These are phyloP conservation scores for Endocalyx cinctus DNA, from an alignment of 2,329 filamentous ascomycete species.

Conservation along the genomic window DNA sequence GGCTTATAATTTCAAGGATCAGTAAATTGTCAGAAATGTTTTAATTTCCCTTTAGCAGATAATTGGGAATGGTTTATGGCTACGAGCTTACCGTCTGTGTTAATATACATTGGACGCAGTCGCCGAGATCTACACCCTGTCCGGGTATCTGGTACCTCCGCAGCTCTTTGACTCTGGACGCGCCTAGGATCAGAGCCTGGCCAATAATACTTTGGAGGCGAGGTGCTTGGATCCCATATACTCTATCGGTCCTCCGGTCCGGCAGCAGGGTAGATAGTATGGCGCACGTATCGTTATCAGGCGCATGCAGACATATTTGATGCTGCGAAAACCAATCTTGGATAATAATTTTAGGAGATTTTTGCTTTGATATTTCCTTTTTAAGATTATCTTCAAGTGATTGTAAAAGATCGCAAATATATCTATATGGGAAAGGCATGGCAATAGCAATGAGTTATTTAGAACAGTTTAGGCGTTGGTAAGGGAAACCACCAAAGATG, in stretches of 20 bases:
- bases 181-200: slow-evolving; percentile 60
- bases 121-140: slow-evolving; percentile 61
- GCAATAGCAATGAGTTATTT: slow-evolving; percentile 1
- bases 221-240: slow-evolving; percentile 64
- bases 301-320: slow-evolving; percentile 50
- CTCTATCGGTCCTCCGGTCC: slow-evolving; percentile 69
- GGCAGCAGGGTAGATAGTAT: slow-evolving; percentile 74
- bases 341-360: slow-evolving; percentile 34
- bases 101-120: slow-evolving; percentile 65
- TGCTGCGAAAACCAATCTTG: slow-evolving; percentile 66
- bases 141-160: slow-evolving; percentile 56
- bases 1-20: slow-evolving; percentile 43
- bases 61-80: no score
- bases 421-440: slow-evolving; percentile 61
- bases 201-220: slow-evolving; percentile 64
- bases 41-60: no score
- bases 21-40: no score
- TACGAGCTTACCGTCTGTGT: slow-evolving; percentile 49
- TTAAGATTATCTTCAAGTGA: slow-evolving; percentile 48
- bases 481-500: no score
- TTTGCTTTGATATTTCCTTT: slow-evolving; percentile 26
- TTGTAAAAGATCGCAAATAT: slow-evolving; percentile 71
- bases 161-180: slow-evolving; percentile 57
- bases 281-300: slow-evolving; percentile 54
- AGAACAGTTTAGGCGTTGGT: slow-evolving; percentile 1